Evolutionary conservation across 495 filamentous ascomycete genomes (phyloP).

Genomic region (Aspergillus nanangensis): DNA sequence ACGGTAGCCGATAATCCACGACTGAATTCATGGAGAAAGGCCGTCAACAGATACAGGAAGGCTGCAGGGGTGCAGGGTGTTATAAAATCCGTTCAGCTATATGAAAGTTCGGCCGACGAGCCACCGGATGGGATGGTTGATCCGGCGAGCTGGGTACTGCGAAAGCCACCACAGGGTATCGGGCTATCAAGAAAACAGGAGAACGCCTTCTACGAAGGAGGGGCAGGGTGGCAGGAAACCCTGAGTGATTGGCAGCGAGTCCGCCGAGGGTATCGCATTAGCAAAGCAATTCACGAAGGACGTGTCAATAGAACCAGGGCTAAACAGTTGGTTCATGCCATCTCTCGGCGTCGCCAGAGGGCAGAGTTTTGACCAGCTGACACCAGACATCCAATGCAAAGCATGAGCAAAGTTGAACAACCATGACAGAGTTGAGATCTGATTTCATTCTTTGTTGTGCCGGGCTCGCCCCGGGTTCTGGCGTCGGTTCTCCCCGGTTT

Average conservation of each 20-base stretch:
- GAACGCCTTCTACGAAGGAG: constrained; percentile 39
- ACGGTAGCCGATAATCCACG: constrained; percentile 22
- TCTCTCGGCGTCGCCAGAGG: constrained; percentile 4
- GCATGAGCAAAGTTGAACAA: too few species aligned
- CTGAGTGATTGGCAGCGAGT: constrained; percentile 39
- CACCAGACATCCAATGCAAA: background rate
- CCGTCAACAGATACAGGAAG: constrained; percentile 31
- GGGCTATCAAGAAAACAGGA: constrained; percentile 30
- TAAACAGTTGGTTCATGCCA: constrained; percentile 23
- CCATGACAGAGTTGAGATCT: too few species aligned
- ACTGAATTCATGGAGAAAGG: constrained; percentile 38
- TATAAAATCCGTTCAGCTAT: constrained; percentile 25
- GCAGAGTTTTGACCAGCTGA: background rate
- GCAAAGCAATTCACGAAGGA: constrained; percentile 31
- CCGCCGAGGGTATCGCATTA: constrained; percentile 30
- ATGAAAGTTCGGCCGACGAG: constrained; percentile 35
- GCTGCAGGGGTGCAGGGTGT: constrained; percentile 21
- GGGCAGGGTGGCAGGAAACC: constrained; percentile 39
- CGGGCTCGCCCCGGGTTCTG: too few species aligned
- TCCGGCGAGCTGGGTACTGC: constrained; percentile 38
- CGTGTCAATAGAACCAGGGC: constrained; percentile 29
- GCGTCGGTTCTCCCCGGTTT: too few species aligned
- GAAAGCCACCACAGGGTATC: constrained; percentile 39
- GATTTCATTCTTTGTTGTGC: too few species aligned
- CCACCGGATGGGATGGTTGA: constrained; percentile 37